Evolutionary conservation across 1,284 basidiomycete species (phyloP).

Genomic region (Cystobasidium sp.): DNA sequence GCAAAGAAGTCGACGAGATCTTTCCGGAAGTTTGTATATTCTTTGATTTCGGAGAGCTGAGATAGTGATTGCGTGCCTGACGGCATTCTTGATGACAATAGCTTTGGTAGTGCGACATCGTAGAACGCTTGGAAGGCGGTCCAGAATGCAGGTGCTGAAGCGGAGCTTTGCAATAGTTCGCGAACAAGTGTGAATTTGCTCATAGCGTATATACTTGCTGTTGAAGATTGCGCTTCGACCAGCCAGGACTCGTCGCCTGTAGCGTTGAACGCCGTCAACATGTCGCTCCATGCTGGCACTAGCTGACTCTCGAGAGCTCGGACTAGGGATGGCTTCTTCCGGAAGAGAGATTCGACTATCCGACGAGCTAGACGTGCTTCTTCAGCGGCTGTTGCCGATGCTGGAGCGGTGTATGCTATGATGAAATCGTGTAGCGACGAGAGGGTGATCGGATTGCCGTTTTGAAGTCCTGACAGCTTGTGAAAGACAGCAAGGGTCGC

Average conservation of each 20-base stretch:
- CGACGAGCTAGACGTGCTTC: slow-evolving; percentile 12
- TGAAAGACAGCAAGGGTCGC: slow-evolving; percentile 31
- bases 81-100: not conserved
- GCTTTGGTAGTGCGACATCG: slow-evolving; percentile 17
- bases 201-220: not conserved
- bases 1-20: slow-evolving; percentile 12
- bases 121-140: slow-evolving; percentile 26
- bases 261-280: not conserved
- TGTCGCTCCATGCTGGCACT: slow-evolving; percentile 16
- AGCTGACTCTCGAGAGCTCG: slow-evolving; percentile 23
- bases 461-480: slow-evolving; percentile 13
- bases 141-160: slow-evolving; percentile 13
- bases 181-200: not conserved
- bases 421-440: slow-evolving; percentile 26
- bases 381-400: not conserved
- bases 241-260: slow-evolving; percentile 12
- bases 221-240: not conserved
- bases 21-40: slow-evolving; percentile 7
- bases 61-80: not conserved
- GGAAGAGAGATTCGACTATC: slow-evolving; percentile 16
- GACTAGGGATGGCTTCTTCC: slow-evolving; percentile 27
- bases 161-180: not conserved
- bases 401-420: slow-evolving; percentile 15
- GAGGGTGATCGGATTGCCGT: slow-evolving; percentile 21
- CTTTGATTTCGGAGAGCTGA: not conserved